Base-by-base conservation (phyloP, 805 yeast species). In the Lipomyces starkeyi region DNA sequence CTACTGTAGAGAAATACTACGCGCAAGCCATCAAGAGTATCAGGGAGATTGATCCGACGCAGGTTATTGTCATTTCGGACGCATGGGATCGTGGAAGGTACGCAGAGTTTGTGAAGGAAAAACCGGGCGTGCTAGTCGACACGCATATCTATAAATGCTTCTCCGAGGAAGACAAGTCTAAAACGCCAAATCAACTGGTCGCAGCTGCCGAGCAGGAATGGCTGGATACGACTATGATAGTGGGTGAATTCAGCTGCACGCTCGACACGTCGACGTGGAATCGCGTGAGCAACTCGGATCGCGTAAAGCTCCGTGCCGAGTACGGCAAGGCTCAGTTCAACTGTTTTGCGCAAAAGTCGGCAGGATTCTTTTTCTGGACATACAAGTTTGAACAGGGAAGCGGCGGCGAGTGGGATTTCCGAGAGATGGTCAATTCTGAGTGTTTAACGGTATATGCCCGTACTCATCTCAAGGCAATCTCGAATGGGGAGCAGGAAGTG, bases 361-460 rank as follows among this genome's bases (percentile, higher is more conserved):
- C 87, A 65, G 98, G 98, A 0, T 83, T 86, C 67, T 93, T 84
- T 78, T 94, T 95, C 79, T 94, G 98, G 98, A 91, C 97, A 1
- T 90, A 80, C 77, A 91, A 92, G 79, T 93, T 93, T 76, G 86
- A 89, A 76, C 83, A 87, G 66, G 98, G 98, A 1, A 89, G 88
- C 75, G 98, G 98, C 56, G 98, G 98, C 17, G 98, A 92, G 79
- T 94, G 98, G 98, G 98, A 95, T 61, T 89, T 91, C 79, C 83
- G 84, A 29, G 90, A 92, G 49, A 91, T 91, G 93, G 80, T 84
- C 25, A 87, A 88, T 27, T 27, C 27, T 9, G 66, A 61, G 17
- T 67, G 72, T 59, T 35, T 69, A 2, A 37, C 54, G 11, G 3
- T 43, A 7, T 61, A 65, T 49, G 47, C 55, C 25, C 70, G 74